phyloP scores from a whole-genome alignment of 176 grass and related monocot genomes.

The Carex myosuroides region DNA sequence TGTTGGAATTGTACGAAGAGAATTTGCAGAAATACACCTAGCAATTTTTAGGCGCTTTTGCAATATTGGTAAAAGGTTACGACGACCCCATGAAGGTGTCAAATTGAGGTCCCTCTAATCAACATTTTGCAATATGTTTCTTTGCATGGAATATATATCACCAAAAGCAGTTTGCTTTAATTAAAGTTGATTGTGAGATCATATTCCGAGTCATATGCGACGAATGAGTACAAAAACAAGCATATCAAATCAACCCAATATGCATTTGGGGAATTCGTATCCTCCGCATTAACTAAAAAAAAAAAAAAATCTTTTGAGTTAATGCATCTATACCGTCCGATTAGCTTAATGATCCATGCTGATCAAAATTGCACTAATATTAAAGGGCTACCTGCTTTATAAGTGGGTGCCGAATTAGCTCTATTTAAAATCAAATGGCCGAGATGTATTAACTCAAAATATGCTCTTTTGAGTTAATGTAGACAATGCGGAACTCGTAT shows the following conservation, averaged over 20 bases:
- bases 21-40: neutral
- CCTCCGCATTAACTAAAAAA: too few relatives aligned
- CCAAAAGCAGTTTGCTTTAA: neutral
- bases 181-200: neutral
- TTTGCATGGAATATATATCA: neutral
- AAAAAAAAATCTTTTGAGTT: too few relatives aligned
- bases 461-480: too few relatives aligned
- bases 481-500: too few relatives aligned
- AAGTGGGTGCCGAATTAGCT: too few relatives aligned
- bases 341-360: too few relatives aligned
- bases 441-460: too few relatives aligned
- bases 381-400: too few relatives aligned
- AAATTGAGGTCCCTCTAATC: slow-evolving; percentile 1
- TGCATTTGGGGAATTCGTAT: neutral
- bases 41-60: neutral
- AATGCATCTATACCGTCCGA: too few relatives aligned
- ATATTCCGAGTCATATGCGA: neutral
- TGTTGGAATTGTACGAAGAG: neutral
- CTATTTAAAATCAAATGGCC: too few relatives aligned
- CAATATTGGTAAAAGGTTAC: neutral
- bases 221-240: neutral
- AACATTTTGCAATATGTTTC: neutral
- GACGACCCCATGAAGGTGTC: neutral
- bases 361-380: too few relatives aligned
- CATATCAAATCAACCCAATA: neutral